Percentiles rank a stretch among this genome's conserved stretches.
phyloP scores from a whole-genome alignment of 495 filamentous ascomycete genomes.

The Talaromyces stipitatus region DNA sequence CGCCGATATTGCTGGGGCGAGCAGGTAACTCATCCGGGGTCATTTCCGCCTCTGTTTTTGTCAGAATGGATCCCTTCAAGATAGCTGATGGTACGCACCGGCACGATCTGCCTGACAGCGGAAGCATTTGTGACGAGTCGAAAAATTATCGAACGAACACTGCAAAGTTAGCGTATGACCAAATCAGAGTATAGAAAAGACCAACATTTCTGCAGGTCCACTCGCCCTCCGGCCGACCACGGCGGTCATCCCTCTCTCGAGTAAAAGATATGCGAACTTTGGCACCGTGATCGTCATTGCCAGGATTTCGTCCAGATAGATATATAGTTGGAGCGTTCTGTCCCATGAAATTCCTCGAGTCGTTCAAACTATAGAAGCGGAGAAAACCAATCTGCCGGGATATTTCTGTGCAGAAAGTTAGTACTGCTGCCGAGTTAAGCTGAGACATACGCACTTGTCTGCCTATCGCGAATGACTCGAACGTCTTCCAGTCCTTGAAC shows the following conservation, averaged over 20 bases:
- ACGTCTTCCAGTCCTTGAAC: slow-evolving; percentile 54
- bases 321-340: slow-evolving; percentile 55
- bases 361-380: slow-evolving; percentile 50
- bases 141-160: slow-evolving; percentile 69
- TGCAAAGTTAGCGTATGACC: slow-evolving; percentile 17
- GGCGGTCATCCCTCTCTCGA: slow-evolving; percentile 50
- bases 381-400: slow-evolving; percentile 63
- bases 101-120: slow-evolving; percentile 64
- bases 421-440: background rate
- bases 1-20: slow-evolving; percentile 55
- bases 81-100: slow-evolving; percentile 40
- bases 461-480: slow-evolving; percentile 57
- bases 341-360: slow-evolving; percentile 60
- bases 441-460: slow-evolving; percentile 45
- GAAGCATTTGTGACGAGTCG: slow-evolving; percentile 61
- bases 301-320: slow-evolving; percentile 40
- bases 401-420: slow-evolving; percentile 31
- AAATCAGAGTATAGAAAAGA: slow-evolving; percentile 1
- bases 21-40: slow-evolving; percentile 19
- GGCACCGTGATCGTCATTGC: slow-evolving; percentile 43
- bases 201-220: slow-evolving; percentile 70
- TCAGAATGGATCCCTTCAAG: background rate
- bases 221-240: slow-evolving; percentile 53
- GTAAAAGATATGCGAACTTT: slow-evolving; percentile 54
- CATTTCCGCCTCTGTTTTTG: slow-evolving; percentile 5